A percentile compares a stretch with the other conserved stretches of the same genome.
Conservation (phyloP, 2,329 filamentous ascomycete genomes). For the Fusarium pseudonygamai region DNA sequence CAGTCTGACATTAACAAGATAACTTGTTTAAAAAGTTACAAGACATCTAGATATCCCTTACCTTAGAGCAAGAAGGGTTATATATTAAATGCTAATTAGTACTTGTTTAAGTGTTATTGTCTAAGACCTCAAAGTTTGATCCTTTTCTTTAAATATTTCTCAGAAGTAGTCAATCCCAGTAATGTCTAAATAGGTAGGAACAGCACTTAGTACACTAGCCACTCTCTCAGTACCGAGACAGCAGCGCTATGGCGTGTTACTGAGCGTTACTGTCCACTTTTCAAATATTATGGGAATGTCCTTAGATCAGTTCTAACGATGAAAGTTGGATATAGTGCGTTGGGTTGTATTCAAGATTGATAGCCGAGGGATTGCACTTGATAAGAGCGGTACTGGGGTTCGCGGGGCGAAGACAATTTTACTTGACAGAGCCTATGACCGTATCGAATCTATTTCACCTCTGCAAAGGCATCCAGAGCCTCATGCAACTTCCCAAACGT, state of each 20-base stretch:
- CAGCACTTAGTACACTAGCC: no score
- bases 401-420: no score
- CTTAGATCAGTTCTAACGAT: fast-evolving
- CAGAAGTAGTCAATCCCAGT: no score
- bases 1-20: neutral
- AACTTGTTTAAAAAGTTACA: no score
- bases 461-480: conserved; percentile 52
- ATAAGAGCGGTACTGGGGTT: neutral
- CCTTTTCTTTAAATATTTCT: no score
- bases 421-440: no score
- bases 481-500: conserved; percentile 61
- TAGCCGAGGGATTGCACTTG: fast-evolving
- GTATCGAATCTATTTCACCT: conserved; percentile 38
- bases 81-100: no score
- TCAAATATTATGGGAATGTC: fast-evolving
- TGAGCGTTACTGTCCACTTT: fast-evolving
- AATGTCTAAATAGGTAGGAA: no score
- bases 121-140: no score
- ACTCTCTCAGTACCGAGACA: no score
- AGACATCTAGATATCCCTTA: neutral
- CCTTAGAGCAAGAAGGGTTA: neutral
- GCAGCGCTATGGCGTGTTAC: no score
- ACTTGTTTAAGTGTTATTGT: no score
- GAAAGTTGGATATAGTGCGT: neutral
- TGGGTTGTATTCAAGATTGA: neutral